Base-by-base conservation (phyloP, 345 rosid genomes). In the Acer saccharum region DNA sequence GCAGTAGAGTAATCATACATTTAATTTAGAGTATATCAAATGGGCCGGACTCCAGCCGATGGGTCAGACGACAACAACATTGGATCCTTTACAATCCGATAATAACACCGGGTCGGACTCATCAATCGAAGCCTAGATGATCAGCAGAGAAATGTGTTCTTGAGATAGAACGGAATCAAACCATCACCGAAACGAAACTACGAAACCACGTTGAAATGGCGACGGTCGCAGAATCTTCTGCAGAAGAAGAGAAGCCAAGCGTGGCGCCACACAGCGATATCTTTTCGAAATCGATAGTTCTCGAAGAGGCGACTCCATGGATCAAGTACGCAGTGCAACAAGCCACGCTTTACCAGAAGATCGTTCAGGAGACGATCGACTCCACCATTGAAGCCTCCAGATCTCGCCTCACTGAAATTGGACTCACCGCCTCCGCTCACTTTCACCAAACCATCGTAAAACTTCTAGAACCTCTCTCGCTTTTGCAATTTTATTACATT, bases 291-390 rank as follows among this genome's bases (percentile, higher is more conserved):
- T 80, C 90, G 76, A 86, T 84, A 77, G 20, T 85, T 75, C 79
- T 84, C 12, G 90, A 87, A 71, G 82, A 86, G 78, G 85, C 81
- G 4, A 72, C 87, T 54, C 89, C 91, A 32, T 96, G 97, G 99
- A 86, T 90, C 74, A 97, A 90, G 25, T 81, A 87, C 77, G 89
- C 94, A 18, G 68, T 89, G 81, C 87, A 86, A 67, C 95, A 92
- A 71, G 90, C 89, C 68, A 79, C 86, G 54, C 79, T 87, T 29
- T 90, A 90, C 86, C 90, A 84, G 78, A 89, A 85, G 69, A 86
- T 83, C 50, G 73, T 88, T 44, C 35, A 80, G 18, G 88, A 88
- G 76, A 82, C 86, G 20, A 20, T 87, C 41, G 91, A 90, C 76
- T 83, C 85, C 17, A 71, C 90, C 79, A 77, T 83, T 25, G 86